phyloP scores from a whole-genome alignment of 2,329 filamentous ascomycete genomes.

The Claviceps cyperi region DNA sequence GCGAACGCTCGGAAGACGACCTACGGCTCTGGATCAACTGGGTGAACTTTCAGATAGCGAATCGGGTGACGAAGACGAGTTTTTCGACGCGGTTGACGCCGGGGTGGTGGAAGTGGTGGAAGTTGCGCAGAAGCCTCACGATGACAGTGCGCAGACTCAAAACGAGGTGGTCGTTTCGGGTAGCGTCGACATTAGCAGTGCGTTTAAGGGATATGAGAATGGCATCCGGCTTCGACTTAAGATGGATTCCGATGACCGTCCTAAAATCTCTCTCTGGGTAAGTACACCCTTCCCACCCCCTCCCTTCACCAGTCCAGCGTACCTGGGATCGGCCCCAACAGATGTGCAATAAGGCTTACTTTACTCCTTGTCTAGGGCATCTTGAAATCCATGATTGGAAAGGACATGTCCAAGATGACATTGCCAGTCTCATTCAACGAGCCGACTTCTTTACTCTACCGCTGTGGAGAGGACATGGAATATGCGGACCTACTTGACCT shows the following conservation, averaged over 20 bases:
- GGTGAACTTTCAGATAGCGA: slow-evolving; percentile 67
- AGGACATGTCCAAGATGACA: slow-evolving; percentile 99
- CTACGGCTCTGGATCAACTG: slow-evolving; percentile 55
- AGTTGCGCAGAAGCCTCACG: slow-evolving; percentile 51
- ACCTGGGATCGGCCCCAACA: no score
- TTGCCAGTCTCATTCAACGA: slow-evolving; percentile 97
- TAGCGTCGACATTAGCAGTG: slow-evolving; percentile 52
- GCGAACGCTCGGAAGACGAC: slow-evolving; percentile 35
- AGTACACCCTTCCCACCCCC: slow-evolving; percentile 18
- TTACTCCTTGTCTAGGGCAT: slow-evolving; percentile 49
- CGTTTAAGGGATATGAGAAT: slow-evolving; percentile 85
- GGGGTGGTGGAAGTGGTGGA: slow-evolving; percentile 85
- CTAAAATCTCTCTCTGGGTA: slow-evolving; percentile 94
- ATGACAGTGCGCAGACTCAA: slow-evolving; percentile 24
- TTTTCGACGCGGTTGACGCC: slow-evolving; percentile 92
- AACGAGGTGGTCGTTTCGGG: slow-evolving; percentile 27
- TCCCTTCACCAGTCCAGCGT: no score
- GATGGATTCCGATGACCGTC: slow-evolving; percentile 82
- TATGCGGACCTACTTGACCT: slow-evolving; percentile 85
- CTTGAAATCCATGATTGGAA: slow-evolving; percentile 98
- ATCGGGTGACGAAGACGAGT: slow-evolving; percentile 76
- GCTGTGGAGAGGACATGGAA: slow-evolving; percentile 95
- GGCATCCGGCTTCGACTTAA: slow-evolving; percentile 66
- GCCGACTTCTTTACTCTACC: slow-evolving; percentile 85
- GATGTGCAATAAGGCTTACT: not conserved